Conservation (phyloP, 139 green algal genomes). For the Closterium sp. region DNA sequence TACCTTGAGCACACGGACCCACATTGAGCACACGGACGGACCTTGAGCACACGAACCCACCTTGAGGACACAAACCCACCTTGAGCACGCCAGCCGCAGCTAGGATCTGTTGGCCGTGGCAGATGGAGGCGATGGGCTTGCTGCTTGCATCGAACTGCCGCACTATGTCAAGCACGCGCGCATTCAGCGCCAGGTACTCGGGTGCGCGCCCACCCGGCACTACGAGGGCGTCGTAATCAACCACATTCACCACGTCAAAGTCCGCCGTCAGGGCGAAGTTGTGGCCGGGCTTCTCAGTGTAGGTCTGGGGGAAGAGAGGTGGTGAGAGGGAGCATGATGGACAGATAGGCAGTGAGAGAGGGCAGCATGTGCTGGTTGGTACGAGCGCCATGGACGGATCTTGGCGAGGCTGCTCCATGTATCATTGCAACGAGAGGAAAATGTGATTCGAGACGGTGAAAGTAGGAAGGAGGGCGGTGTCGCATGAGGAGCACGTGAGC, state of each 20-base stretch:
- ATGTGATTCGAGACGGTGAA: too few species aligned
- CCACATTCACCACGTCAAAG: slow-evolving; percentile 29
- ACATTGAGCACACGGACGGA: too few species aligned
- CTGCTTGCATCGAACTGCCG: neutral
- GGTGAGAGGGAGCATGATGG: too few species aligned
- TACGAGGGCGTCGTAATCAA: slow-evolving; percentile 42
- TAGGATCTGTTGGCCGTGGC: slow-evolving; percentile 46
- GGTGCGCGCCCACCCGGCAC: slow-evolving; percentile 45
- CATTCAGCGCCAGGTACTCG: slow-evolving; percentile 48
- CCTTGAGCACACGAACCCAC: neutral
- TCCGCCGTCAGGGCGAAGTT: slow-evolving; percentile 24
- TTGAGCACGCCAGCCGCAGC: slow-evolving; percentile 43
- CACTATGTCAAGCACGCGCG: slow-evolving; percentile 37
- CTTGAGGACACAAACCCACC: neutral
- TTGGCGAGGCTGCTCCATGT: too few species aligned
- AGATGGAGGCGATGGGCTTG: slow-evolving; percentile 46
- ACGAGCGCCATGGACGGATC: too few species aligned
- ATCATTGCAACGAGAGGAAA: too few species aligned
- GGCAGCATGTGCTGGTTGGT: too few species aligned
- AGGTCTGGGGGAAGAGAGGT: too few species aligned
- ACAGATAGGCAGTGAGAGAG: too few species aligned
- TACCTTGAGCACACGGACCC: too few species aligned
- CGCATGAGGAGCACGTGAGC: too few species aligned
- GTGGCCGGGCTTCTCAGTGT: slow-evolving; percentile 50
- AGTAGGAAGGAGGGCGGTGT: too few species aligned